Percentiles rank a stretch among this genome's conserved stretches.
Evolutionary conservation across 2,329 filamentous ascomycete genomes (phyloP).

Genomic region (Pseudocercospora fijiensis): DNA sequence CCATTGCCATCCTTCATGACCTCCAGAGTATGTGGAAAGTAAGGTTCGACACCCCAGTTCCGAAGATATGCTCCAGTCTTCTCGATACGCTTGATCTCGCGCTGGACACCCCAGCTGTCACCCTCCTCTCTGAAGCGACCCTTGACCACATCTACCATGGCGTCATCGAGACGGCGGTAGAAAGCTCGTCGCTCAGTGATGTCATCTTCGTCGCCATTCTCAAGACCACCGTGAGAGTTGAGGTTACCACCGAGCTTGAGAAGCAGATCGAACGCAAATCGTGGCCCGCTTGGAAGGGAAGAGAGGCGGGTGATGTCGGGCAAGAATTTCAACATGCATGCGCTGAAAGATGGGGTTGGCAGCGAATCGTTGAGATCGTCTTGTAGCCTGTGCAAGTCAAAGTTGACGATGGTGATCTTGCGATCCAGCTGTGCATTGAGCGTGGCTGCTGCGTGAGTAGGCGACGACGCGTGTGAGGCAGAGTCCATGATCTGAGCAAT

Average conservation of each 20-base stretch:
- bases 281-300: slow-evolving; percentile 49
- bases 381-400: slow-evolving; percentile 56
- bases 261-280: slow-evolving; percentile 54
- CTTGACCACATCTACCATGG: slow-evolving; percentile 55
- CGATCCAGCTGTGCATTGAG: slow-evolving; percentile 58
- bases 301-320: slow-evolving; percentile 54
- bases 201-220: slow-evolving; percentile 50
- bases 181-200: slow-evolving; percentile 51
- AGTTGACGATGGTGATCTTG: slow-evolving; percentile 59
- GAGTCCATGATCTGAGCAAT: slow-evolving; percentile 56
- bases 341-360: slow-evolving; percentile 53
- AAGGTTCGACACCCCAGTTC: slow-evolving; percentile 54
- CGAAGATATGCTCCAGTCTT: slow-evolving; percentile 55
- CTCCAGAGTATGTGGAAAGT: slow-evolving; percentile 54
- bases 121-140: slow-evolving; percentile 51
- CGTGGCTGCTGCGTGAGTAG: slow-evolving; percentile 50
- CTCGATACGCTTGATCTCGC: slow-evolving; percentile 57
- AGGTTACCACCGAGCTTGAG: slow-evolving; percentile 58
- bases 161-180: slow-evolving; percentile 50
- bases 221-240: slow-evolving; percentile 55
- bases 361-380: slow-evolving; percentile 57
- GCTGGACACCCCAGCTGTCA: slow-evolving; percentile 53
- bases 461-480: slow-evolving; percentile 40
- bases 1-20: slow-evolving; percentile 45
- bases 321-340: slow-evolving; percentile 56